A percentile compares a stretch with the other conserved stretches of the same genome.
These are phyloP conservation scores for Leishmania turanica DNA, from an alignment of 208 protist species.

Conservation along the genomic window DNA sequence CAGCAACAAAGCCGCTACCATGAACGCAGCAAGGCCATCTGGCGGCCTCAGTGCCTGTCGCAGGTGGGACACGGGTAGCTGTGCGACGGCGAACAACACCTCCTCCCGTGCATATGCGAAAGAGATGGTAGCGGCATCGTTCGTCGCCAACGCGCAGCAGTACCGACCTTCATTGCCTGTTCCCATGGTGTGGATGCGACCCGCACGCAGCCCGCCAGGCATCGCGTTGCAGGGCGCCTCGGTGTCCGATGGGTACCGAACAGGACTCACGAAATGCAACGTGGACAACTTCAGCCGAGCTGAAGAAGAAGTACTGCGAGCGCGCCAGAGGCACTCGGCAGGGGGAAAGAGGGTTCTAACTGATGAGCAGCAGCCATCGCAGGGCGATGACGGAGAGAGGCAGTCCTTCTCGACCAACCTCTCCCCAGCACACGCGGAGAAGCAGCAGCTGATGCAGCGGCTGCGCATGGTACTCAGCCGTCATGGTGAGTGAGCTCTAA, in stretches of 20 bases:
- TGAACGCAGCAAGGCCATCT: background rate
- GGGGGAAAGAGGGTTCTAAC: background rate
- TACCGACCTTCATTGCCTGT: background rate
- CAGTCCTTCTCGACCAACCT: background rate
- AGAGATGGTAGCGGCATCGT: slow-evolving; percentile 5
- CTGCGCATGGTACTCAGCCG: slow-evolving; percentile 21
- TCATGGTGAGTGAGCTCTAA: slow-evolving; percentile 6
- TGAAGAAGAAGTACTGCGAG: background rate
- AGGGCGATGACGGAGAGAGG: background rate
- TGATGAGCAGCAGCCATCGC: background rate
- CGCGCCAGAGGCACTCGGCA: background rate
- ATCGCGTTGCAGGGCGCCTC: background rate
- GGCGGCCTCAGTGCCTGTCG: background rate
- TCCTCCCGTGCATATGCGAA: background rate
- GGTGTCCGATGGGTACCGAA: background rate
- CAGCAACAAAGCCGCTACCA: background rate
- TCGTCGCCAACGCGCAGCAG: background rate
- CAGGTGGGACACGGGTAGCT: background rate
- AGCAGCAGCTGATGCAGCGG: slow-evolving; percentile 32
- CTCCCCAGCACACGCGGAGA: background rate
- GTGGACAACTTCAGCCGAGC: background rate
- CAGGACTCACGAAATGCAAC: background rate
- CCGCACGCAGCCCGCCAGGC: background rate
- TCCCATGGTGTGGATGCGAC: background rate
- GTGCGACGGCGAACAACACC: slow-evolving; percentile 7